Evolutionary conservation across 148 eudicot genomes (phyloP).

Genomic region (Pharnaceum exiguum): DNA sequence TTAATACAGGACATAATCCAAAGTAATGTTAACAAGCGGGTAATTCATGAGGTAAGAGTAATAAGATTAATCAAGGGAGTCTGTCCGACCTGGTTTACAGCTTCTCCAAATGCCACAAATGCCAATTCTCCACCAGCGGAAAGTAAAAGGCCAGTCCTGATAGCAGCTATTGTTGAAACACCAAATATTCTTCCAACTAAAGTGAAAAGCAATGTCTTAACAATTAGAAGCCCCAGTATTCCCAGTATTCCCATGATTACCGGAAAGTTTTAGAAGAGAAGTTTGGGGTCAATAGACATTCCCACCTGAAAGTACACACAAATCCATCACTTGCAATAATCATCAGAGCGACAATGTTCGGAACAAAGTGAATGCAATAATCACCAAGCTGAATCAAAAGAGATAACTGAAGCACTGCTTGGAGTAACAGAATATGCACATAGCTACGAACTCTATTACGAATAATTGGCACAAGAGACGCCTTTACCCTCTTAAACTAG

Average conservation of each 20-base stretch:
- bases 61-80: background rate
- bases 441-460: background rate
- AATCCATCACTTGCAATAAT: slow-evolving; percentile 5
- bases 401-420: background rate
- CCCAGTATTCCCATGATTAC: slow-evolving; percentile 60
- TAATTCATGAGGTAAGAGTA: no score
- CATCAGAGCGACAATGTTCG: background rate
- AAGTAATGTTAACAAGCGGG: background rate
- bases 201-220: slow-evolving; percentile 72
- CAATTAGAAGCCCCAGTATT: slow-evolving; percentile 74
- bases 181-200: slow-evolving; percentile 85
- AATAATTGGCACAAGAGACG: background rate
- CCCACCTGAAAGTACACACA: slow-evolving; percentile 70
- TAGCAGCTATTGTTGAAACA: slow-evolving; percentile 72
- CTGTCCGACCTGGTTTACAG: slow-evolving; percentile 84
- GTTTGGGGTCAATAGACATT: slow-evolving; percentile 98
- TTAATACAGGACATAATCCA: background rate
- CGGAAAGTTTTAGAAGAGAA: slow-evolving; percentile 84
- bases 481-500: background rate
- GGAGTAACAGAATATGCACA: background rate
- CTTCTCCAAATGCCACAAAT: slow-evolving; percentile 99
- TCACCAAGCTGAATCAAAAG: no score
- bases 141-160: slow-evolving; percentile 91
- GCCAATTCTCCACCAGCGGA: slow-evolving; percentile 99
- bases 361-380: no score